These are phyloP conservation scores for Spergularia marina DNA, from an alignment of 148 eudicot genomes.

Conservation along the genomic window DNA sequence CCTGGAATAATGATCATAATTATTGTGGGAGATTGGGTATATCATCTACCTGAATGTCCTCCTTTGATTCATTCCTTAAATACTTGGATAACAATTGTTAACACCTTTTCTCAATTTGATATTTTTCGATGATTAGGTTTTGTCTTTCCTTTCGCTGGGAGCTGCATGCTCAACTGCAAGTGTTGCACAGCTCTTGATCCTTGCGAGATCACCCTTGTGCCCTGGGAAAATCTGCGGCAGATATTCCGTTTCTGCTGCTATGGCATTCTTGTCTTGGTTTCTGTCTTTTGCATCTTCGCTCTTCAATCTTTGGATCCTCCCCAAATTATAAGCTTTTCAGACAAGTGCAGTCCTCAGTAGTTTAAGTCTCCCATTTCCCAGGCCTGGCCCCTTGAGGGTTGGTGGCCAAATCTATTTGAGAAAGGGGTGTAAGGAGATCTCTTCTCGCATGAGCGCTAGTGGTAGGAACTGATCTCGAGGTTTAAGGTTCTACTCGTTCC, in stretches of 20 bases:
- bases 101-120: background rate
- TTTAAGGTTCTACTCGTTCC: no score
- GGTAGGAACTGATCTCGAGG: no score
- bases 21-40: conserved; percentile 85
- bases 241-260: conserved; percentile 74
- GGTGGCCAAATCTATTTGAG: no score
- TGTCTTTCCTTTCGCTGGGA: conserved; percentile 76
- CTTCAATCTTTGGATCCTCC: conserved; percentile 84
- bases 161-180: conserved; percentile 88
- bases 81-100: background rate
- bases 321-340: conserved; percentile 20
- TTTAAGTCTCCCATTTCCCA: no score
- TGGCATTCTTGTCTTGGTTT: conserved; percentile 87
- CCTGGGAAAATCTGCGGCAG: conserved; percentile 49
- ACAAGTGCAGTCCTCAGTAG: no score
- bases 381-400: no score
- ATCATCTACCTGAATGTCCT: background rate
- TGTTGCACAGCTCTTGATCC: conserved; percentile 55
- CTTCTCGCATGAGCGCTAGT: no score
- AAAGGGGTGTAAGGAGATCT: no score
- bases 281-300: conserved; percentile 71
- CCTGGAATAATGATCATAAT: conserved; percentile 53
- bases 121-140: conserved; percentile 28
- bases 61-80: background rate
- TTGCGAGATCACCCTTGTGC: conserved; percentile 38